Evolutionary conservation across 306 rosid species (phyloP).

Genomic region (Erythrophleum fordii): DNA sequence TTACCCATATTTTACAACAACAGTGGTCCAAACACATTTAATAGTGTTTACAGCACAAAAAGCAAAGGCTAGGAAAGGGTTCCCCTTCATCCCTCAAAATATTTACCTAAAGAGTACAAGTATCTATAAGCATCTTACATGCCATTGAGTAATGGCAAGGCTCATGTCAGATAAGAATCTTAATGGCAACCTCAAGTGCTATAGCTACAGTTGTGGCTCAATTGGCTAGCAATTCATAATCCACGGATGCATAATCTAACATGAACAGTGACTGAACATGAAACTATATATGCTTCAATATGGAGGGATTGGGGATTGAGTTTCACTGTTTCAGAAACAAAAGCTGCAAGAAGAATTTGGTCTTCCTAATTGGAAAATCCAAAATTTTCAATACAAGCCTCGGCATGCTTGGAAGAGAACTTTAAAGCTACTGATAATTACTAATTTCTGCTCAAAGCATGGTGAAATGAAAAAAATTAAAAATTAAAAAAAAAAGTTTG

Average conservation of each 20-base stretch:
- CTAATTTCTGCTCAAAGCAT: background rate
- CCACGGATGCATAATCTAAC: background rate
- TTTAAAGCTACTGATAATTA: background rate
- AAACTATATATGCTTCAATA: constrained; percentile 3
- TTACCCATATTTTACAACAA: background rate
- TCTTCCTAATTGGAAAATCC: background rate
- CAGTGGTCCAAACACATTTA: constrained; percentile 10
- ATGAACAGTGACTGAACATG: background rate
- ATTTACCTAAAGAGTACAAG: background rate
- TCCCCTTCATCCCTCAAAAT: background rate
- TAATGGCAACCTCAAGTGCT: background rate
- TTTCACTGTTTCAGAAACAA: background rate
- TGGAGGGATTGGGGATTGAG: background rate
- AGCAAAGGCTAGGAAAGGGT: background rate
- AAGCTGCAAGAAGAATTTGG: background rate
- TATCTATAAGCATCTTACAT: background rate
- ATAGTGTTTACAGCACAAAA: background rate
- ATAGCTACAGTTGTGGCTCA: background rate
- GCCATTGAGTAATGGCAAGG: constrained; percentile 3
- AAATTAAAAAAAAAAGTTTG: background rate
- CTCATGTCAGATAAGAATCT: constrained; percentile 3
- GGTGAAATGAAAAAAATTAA: background rate
- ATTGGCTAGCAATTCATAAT: background rate
- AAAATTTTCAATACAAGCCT: background rate
- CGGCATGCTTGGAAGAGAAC: background rate